Conservation (phyloP, 2,329 filamentous ascomycete genomes). For the Verruconis gallopava region DNA sequence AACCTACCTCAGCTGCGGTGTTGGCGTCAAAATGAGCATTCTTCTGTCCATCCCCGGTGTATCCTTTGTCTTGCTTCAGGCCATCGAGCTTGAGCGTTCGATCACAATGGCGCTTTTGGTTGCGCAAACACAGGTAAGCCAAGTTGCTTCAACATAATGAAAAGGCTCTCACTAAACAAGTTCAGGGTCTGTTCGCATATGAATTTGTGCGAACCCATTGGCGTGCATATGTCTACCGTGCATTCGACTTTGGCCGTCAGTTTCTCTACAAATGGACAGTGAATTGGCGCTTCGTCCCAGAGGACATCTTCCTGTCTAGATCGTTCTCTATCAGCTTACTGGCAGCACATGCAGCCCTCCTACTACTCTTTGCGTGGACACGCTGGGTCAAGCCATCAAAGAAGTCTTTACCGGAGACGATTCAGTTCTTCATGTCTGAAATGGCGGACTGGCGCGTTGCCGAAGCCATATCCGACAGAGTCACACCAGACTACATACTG, state of each 20-base stretch:
- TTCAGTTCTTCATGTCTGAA: conserved; percentile 29
- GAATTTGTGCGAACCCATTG: conserved; percentile 59
- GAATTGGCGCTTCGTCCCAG: conserved; percentile 93
- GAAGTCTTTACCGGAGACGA: conserved; percentile 43
- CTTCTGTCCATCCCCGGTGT: conserved; percentile 73
- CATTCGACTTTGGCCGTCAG: conserved; percentile 81
- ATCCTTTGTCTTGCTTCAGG: conserved; percentile 61
- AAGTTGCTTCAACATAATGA: conserved; percentile 22
- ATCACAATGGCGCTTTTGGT: conserved; percentile 61
- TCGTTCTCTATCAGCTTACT: conserved; percentile 58
- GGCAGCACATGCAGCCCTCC: conserved; percentile 48
- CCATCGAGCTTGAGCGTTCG: conserved; percentile 51
- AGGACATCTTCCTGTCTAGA: conserved; percentile 62
- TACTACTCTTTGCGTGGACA: conserved; percentile 51
- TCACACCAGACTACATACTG: conserved; percentile 62
- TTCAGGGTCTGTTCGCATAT: conserved; percentile 39
- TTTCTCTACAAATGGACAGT: conserved; percentile 99
- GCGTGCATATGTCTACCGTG: conserved; percentile 60
- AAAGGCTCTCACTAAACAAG: background rate
- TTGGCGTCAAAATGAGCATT: conserved; percentile 93
- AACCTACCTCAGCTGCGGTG: conserved; percentile 59
- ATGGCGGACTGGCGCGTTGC: conserved; percentile 11
- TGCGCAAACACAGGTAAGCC: conserved; percentile 59
- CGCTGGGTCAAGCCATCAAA: conserved; percentile 62
- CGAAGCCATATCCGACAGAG: conserved; percentile 32